Base-by-base conservation (phyloP, 2,329 filamentous ascomycete species). In the Zasmidium cellare region DNA sequence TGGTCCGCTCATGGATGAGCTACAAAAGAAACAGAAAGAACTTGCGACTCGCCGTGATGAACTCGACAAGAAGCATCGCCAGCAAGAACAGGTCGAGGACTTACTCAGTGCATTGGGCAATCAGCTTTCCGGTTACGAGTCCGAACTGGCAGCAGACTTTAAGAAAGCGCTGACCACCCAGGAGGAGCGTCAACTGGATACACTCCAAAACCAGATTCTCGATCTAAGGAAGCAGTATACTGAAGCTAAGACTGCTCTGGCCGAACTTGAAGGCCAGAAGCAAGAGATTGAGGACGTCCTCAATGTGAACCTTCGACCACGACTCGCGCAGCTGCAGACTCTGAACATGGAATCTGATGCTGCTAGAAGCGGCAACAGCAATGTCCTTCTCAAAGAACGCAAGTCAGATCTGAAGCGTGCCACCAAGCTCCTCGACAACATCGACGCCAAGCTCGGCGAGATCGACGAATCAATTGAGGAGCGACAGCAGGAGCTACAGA, bases 271-370 rank as follows among this genome's bases (percentile, higher is more conserved):
- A 74, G 84, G 83, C 23, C 84, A 86, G 55, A 97, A 96, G 77
- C 87, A 88, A 53, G 84, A 90, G 38, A 81, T 97, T 24, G 93
- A 99, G 72, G 85, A 90, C 31, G 91, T 96, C 69, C 79, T 99
- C 49, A 87, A 89, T n/a, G 90, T 96, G 69, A 96, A 96, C 68
- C 81, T 99, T 46, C 87, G 89, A 68, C 88, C 92, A 67, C 90
- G 89, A 65, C 84, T 97, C 28, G 92, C 97, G 67, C 90, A 96
- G 72, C 83, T 99, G 54, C 88, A 89, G 63, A 85, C 86, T 60
- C 84, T 89, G 67, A 90, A 88, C 16, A 84, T 89, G 59, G 91
- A 96, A 64, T 82, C 80, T 53, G 80, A 77, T 55, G 75, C 80
- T 48, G 61, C 58, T 45, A 72, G 75, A 55, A 77, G 77, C 41